Evolutionary conservation across 139 green algal genomes (phyloP), one percentile per base, ranked within the genome.

Genomic region (Chlorella sorokiniana): DNA sequence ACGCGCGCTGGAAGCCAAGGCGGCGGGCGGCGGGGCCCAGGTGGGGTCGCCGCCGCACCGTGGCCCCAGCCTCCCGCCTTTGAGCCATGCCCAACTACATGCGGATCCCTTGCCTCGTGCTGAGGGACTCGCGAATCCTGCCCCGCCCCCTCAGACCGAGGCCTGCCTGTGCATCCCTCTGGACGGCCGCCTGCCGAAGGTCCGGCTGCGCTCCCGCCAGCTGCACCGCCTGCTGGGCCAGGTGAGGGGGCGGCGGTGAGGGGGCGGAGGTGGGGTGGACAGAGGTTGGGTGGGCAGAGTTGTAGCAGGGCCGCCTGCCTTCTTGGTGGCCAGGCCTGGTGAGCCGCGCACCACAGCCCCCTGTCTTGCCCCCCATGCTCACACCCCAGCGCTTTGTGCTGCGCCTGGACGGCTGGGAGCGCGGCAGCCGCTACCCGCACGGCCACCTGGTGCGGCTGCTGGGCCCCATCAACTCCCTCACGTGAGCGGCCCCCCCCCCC

Each of bases 401-500:
- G 72, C 88, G 79, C 8, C 87, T 96, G 27, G 93, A 97, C 59
- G 85, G 83, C 35, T 97, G 94, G 94, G 84, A 92, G 11, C 67
- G 64, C 0, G 89, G 94, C 86, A 90, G 74, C 69, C 71, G 84
- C 52, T 94, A 93, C 85, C 94, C 94, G 0, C 54, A 76, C 3
- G 91, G 91, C 1, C 94, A 96, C 86, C 94, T 96, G 68, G 87
- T 95, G 61, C 87, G 92, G 44, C 91, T 88, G 35, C 89, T 97
- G 69, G 94, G 94, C 1, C 75, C 73, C 27, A 94, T 96, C 87
- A 91, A 95, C 81, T 93, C 96, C 85, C 93, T 97, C 87, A 94
- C 89, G 89, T 92, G 89, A 7, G 76, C 52, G 63, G 4, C 61
- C 79, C 69, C 16, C 67, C 52, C 23, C 51, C 16, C 63, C 48